Percentiles rank a stretch among this genome's conserved stretches.
phyloP scores from a whole-genome alignment of 1,284 basidiomycete genomes.

The Exsudoporus floridanus region DNA sequence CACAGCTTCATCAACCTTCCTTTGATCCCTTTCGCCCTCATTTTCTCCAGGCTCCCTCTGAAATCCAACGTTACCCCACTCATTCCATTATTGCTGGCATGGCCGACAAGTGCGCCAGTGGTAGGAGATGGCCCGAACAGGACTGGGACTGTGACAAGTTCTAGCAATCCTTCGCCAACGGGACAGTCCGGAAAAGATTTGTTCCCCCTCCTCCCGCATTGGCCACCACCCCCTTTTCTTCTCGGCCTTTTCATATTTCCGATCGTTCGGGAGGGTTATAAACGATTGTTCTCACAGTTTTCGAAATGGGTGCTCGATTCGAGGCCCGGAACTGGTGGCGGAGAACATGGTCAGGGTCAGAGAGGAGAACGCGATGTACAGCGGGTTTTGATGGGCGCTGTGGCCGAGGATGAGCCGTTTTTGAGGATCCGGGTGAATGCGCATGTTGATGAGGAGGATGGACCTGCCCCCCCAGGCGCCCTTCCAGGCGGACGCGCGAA shows the following conservation, averaged over 20 bases:
- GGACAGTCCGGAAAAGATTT: slow-evolving; percentile 7
- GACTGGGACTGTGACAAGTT: not conserved
- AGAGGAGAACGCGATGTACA: slow-evolving; percentile 26
- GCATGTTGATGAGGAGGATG: slow-evolving; percentile 30
- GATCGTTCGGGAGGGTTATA: slow-evolving; percentile 48
- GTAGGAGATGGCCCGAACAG: slow-evolving; percentile 5
- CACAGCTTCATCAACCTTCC: slow-evolving; percentile 71
- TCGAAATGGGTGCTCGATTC: slow-evolving; percentile 49
- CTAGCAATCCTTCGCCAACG: not conserved
- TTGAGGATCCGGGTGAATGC: slow-evolving; percentile 48
- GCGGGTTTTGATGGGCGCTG: slow-evolving; percentile 33
- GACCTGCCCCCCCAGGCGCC: slow-evolving; percentile 11
- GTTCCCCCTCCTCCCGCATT: slow-evolving; percentile 32
- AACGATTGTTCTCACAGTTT: slow-evolving; percentile 41
- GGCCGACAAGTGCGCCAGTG: slow-evolving; percentile 57
- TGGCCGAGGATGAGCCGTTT: slow-evolving; percentile 48
- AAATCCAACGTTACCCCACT: slow-evolving; percentile 49
- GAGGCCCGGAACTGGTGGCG: slow-evolving; percentile 17
- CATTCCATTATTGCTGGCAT: slow-evolving; percentile 59
- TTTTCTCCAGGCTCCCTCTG: slow-evolving; percentile 55
- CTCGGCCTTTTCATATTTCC: slow-evolving; percentile 56
- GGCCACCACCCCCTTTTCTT: slow-evolving; percentile 62
- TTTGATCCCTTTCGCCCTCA: slow-evolving; percentile 54
- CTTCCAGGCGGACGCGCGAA: slow-evolving; percentile 6
- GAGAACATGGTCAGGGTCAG: slow-evolving; percentile 14